A percentile compares a stretch with the other conserved stretches of the same genome.
Conservation (phyloP, 495 filamentous ascomycete genomes). For the Cladorrhinum samala region DNA sequence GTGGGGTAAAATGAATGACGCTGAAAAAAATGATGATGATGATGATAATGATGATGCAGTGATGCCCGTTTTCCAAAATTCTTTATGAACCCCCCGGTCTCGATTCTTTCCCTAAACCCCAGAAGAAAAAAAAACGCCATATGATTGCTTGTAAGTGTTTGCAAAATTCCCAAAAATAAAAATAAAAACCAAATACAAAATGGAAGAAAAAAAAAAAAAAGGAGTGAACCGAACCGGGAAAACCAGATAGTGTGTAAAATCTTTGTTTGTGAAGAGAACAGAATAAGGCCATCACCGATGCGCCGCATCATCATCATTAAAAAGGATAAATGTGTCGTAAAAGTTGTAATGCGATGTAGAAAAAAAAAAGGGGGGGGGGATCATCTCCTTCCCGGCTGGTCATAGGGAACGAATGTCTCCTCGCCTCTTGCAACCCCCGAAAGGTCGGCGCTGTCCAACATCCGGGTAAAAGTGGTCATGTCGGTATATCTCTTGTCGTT, state of each 20-base stretch:
- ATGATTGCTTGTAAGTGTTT: neutral
- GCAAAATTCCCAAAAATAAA: neutral
- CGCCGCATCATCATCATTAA: neutral
- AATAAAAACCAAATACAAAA: too few species aligned
- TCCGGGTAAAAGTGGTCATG: constrained; percentile 58
- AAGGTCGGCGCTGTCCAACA: constrained; percentile 50
- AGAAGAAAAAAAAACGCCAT: too few species aligned
- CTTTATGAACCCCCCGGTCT: too few species aligned
- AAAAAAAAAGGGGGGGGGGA: too few species aligned
- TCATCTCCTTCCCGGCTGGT: neutral
- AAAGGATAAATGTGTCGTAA: neutral
- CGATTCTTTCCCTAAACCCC: neutral
- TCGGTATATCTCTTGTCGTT: constrained; percentile 14
- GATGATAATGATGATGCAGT: neutral
- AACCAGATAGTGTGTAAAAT: too few species aligned
- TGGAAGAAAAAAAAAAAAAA: neutral
- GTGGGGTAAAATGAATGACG: neutral
- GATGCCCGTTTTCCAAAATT: neutral
- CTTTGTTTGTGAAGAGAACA: too few species aligned
- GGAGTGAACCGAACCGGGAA: neutral
- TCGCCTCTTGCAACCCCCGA: constrained; percentile 47
- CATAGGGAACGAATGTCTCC: constrained; percentile 29
- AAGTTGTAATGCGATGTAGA: neutral
- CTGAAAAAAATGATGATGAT: neutral
- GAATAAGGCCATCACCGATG: too few species aligned